Conservation (phyloP, 2,329 filamentous ascomycete genomes). For the Penicillium sp. region DNA sequence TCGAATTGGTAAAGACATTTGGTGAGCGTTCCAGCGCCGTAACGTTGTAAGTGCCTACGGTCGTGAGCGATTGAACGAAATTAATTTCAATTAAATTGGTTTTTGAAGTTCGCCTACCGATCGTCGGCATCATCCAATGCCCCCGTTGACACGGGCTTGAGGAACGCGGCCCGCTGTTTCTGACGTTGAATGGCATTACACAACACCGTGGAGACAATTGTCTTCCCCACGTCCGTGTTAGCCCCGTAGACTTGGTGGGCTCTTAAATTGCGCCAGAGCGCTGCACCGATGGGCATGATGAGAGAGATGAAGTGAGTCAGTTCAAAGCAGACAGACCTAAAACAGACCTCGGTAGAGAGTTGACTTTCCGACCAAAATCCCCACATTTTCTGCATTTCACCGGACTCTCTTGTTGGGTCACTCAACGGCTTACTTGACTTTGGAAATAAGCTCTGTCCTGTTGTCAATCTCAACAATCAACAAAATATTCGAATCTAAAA, state of each 20-base stretch:
- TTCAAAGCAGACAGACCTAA: background rate
- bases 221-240: constrained; percentile 84
- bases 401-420: constrained; percentile 3
- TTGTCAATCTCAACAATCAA: background rate
- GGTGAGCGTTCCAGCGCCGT: constrained; percentile 56
- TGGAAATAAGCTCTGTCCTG: background rate
- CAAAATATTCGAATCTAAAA: background rate
- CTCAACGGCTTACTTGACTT: constrained; percentile 1
- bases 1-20: constrained; percentile 69
- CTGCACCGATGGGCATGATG: constrained; percentile 51
- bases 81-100: background rate
- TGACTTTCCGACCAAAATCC: constrained; percentile 5
- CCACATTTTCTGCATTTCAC: constrained; percentile 1
- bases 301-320: constrained; percentile 6
- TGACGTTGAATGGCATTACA: constrained; percentile 58
- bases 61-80: background rate
- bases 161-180: constrained; percentile 56
- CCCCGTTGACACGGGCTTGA: constrained; percentile 83
- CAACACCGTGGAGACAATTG: constrained; percentile 71
- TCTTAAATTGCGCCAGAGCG: constrained; percentile 67
- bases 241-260: constrained; percentile 76
- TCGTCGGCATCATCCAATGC: constrained; percentile 68
- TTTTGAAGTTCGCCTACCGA: constrained; percentile 45
- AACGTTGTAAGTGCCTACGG: constrained; percentile 61
- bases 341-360: background rate